Base-by-base conservation (phyloP, 2,329 filamentous ascomycete species). In the Graphilbum ipis-grandicollis region DNA sequence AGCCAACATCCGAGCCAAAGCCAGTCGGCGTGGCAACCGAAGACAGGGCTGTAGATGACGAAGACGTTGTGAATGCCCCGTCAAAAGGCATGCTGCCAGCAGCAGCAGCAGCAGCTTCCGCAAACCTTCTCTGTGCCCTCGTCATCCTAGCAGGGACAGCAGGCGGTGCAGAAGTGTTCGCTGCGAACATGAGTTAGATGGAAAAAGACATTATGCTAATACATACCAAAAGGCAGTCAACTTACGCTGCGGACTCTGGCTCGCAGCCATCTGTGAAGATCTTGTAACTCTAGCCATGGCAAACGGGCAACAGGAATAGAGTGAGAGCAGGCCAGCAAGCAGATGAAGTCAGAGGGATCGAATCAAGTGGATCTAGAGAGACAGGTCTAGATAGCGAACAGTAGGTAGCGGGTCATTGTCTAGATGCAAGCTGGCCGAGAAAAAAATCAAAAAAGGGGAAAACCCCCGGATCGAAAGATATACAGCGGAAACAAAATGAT, bases 11-110 rank as follows among this genome's bases (percentile, higher is more conserved):
- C 4, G 53, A 53, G 5, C 44, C 47, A 17, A 47, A 49, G 17
- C 46, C 46, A 14, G 52, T 46, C 9, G 56, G 54, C 6, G 58
- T 58, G 9, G 54, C 46, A 15, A 50, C 48, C 2, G 57, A 52
- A 8, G 59, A 59, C 15, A 44, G 40, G 22, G 57, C 56, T 17
- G 53, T 36, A 22, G 43, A 40, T 6, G 40, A 41, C 36, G 51
- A 56, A 22, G 44, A 40, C 6, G 54, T 47, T 35, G 52, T 48
- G 6, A n/a, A n/a, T n/a, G n/a, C n/a, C n/a, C n/a, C n/a, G n/a
- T n/a, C n/a, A 13, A 28, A 13, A 13, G 26, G 6, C 10, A 4
- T 28, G 5, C 21, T 23, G 21, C 23, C 14, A 28, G 26, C 26
- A n/a, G 14, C 26, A 28, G 9, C 9, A n/a, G 6, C 10, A 13